Evolutionary conservation across 2,329 filamentous ascomycete genomes (phyloP).

Genomic region (Trichoderma polysporum): DNA sequence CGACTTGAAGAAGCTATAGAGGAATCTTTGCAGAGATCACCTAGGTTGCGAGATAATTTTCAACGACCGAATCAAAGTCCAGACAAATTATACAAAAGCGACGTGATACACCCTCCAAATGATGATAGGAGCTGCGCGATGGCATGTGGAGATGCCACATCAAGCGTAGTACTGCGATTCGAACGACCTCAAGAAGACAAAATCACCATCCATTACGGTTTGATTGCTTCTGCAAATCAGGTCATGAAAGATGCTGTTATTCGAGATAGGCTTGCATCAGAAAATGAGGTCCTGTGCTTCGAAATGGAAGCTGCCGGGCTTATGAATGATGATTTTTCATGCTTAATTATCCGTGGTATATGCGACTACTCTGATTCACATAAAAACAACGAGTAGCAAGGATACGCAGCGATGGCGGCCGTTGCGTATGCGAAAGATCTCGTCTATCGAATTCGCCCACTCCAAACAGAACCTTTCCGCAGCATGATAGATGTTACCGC

Average conservation of each 20-base stretch:
- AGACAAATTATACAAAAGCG: constrained; percentile 20
- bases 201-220: background rate
- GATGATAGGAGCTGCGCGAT: background rate
- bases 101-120: constrained; percentile 8
- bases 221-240: constrained; percentile 23
- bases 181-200: background rate
- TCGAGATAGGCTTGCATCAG: constrained; percentile 14
- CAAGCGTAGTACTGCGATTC: background rate
- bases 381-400: constrained; percentile 18
- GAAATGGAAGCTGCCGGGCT: constrained; percentile 23
- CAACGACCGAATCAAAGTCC: constrained; percentile 6
- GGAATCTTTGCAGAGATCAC: background rate
- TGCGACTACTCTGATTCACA: constrained; percentile 39
- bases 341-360: constrained; percentile 37
- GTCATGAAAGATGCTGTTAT: constrained; percentile 24
- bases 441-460: background rate
- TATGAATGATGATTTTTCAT: constrained; percentile 32
- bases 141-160: background rate
- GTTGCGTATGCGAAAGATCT: constrained; percentile 33
- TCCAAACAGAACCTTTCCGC: background rate
- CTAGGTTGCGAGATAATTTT: constrained; percentile 18
- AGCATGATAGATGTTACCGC: background rate
- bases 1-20: constrained; percentile 14
- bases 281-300: constrained; percentile 23
- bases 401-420: constrained; percentile 32